These are phyloP conservation scores for Pseudozyma hubeiensis DNA, from an alignment of 1,284 basidiomycete species.

Conservation along the genomic window DNA sequence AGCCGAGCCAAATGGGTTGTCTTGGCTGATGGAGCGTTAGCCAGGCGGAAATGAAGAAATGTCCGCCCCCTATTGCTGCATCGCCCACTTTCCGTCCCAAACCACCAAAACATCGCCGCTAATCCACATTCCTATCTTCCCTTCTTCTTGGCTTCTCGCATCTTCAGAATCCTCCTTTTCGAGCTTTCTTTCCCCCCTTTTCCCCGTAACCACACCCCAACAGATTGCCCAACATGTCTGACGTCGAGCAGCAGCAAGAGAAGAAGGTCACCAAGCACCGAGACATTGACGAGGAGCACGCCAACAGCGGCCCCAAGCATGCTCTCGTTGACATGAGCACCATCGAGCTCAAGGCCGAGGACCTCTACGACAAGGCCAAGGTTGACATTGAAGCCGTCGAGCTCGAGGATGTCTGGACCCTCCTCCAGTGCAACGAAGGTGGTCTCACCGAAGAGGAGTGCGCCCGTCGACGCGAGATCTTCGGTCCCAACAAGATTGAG, in stretches of 20 bases:
- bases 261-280: conserved; percentile 57
- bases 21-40: too few relatives aligned
- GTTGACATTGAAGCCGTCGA: conserved; percentile 97
- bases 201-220: conserved; percentile 7
- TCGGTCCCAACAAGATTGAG: conserved; percentile 91
- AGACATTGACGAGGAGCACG: conserved; percentile 57
- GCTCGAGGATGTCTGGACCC: conserved; percentile 95
- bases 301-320: conserved; percentile 58
- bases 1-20: too few relatives aligned
- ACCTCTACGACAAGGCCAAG: conserved; percentile 98
- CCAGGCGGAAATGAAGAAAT: neutral
- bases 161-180: conserved; percentile 10
- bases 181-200: conserved; percentile 1
- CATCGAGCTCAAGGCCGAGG: conserved; percentile 90
- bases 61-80: neutral
- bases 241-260: conserved; percentile 45
- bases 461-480: conserved; percentile 85
- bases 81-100: conserved; percentile 2
- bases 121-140: too few relatives aligned
- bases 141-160: neutral
- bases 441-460: conserved; percentile 85
- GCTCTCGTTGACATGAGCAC: conserved; percentile 70
- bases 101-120: too few relatives aligned
- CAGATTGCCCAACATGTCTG: conserved; percentile 37
- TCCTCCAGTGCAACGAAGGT: conserved; percentile 85